These are phyloP conservation scores for Leptomonas pyrrhocoris DNA, from an alignment of 208 protist species.

Conservation along the genomic window DNA sequence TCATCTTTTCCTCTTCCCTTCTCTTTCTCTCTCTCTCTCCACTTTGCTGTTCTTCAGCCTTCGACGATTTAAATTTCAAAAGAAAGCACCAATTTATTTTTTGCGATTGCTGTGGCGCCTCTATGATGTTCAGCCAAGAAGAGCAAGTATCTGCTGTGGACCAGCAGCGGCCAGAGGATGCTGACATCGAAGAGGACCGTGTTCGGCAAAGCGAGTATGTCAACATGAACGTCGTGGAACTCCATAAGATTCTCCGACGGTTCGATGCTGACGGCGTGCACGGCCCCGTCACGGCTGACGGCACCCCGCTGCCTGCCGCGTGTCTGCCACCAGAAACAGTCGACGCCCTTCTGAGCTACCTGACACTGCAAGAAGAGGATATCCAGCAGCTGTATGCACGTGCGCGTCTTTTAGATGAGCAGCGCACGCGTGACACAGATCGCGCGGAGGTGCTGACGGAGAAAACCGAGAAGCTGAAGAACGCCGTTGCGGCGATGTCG, in stretches of 20 bases:
- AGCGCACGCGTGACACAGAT: conserved; percentile 19
- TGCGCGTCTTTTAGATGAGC: conserved; percentile 15
- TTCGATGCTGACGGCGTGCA: conserved; percentile 7
- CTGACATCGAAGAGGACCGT: conserved; percentile 56
- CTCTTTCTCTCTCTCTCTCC: background rate
- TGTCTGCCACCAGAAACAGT: conserved; percentile 39
- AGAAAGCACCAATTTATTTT: background rate
- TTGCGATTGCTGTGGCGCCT: too few relatives aligned
- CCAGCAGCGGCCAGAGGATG: conserved; percentile 28
- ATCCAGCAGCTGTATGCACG: conserved; percentile 17
- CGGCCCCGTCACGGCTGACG: background rate
- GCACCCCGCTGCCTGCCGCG: background rate
- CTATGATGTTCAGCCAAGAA: conserved; percentile 17
- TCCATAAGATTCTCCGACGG: conserved; percentile 28
- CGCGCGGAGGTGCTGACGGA: conserved; percentile 42
- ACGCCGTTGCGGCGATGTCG: conserved; percentile 47
- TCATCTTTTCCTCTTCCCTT: background rate
- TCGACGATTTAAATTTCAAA: background rate
- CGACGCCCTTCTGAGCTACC: conserved; percentile 39
- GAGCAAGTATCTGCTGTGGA: conserved; percentile 38
- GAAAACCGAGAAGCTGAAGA: conserved; percentile 41
- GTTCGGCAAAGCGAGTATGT: conserved; percentile 74
- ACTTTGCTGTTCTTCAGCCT: conserved; percentile 15
- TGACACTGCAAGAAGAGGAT: conserved; percentile 37
- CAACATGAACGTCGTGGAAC: conserved; percentile 51